Evolutionary conservation across 768 basidiomycete species (phyloP).

Genomic region (Podaxis rugospora): DNA sequence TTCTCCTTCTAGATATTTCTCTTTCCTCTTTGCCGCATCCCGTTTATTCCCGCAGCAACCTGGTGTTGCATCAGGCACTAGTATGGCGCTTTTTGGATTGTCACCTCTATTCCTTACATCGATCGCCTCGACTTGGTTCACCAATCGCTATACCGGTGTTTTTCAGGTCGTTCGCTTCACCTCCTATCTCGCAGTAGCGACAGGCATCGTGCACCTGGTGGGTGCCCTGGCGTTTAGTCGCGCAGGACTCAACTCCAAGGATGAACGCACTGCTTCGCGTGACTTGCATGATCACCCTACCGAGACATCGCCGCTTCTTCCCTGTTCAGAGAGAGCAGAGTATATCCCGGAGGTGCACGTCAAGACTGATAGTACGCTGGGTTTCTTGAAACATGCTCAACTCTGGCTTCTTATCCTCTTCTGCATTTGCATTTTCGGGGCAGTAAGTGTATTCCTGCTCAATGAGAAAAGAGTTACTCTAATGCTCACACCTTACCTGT

Average conservation of each 20-base stretch:
- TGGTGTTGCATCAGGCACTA: constrained; percentile 62
- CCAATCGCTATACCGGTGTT: constrained; percentile 35
- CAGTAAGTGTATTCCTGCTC: constrained; percentile 40
- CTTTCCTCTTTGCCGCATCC: constrained; percentile 71
- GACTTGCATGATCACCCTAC: constrained; percentile 9
- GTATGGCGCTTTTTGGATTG: constrained; percentile 74
- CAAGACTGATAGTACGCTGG: constrained; percentile 24
- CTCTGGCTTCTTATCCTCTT: constrained; percentile 64
- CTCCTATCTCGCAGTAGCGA: constrained; percentile 50
- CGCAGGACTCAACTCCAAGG: constrained; percentile 4
- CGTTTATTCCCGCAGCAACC: constrained; percentile 62
- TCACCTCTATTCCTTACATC: constrained; percentile 72
- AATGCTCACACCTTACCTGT: neutral
- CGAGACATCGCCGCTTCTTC: constrained; percentile 31
- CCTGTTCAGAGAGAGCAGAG: neutral
- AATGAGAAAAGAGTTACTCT: neutral
- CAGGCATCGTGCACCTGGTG: constrained; percentile 48
- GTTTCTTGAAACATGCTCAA: constrained; percentile 47
- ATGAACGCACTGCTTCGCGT: neutral
- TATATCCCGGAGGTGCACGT: constrained; percentile 7
- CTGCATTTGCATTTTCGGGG: constrained; percentile 54
- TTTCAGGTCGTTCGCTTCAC: constrained; percentile 45
- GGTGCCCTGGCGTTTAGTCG: constrained; percentile 36
- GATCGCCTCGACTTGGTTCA: constrained; percentile 61
- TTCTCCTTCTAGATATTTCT: constrained; percentile 50